phyloP scores from a whole-genome alignment of 2,329 filamentous ascomycete genomes.

The Colletotrichum sp. region DNA sequence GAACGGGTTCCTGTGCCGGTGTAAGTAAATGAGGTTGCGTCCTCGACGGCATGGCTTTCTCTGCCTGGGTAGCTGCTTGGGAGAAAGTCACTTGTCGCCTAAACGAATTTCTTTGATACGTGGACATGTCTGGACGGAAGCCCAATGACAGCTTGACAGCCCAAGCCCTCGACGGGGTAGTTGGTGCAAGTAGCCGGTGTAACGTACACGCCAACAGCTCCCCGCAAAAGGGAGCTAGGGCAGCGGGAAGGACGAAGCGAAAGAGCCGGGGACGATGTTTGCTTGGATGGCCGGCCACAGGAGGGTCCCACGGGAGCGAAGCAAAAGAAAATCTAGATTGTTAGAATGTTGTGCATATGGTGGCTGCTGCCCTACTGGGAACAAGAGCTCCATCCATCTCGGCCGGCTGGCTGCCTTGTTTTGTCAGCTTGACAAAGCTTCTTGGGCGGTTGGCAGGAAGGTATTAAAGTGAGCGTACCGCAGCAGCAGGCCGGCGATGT shows the following conservation, averaged over 20 bases:
- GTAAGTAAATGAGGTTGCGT: not conserved
- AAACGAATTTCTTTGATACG: not conserved
- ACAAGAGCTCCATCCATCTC: constrained; percentile 29
- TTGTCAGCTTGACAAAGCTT: constrained; percentile 21
- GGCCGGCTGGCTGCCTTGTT: constrained; percentile 32
- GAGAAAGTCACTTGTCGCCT: not conserved
- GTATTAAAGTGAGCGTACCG: not conserved
- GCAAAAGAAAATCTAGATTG: not conserved
- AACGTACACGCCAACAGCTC: not conserved
- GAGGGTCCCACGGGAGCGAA: not conserved
- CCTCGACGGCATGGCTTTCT: not conserved
- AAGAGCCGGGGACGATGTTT: not conserved
- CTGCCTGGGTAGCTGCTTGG: constrained; percentile 1
- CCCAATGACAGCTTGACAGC: not conserved
- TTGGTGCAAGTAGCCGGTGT: constrained; percentile 16
- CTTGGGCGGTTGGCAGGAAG: not conserved
- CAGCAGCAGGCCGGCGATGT: not conserved
- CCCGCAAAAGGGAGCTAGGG: not conserved
- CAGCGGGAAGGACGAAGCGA: constrained; percentile 1
- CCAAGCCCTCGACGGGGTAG: not conserved
- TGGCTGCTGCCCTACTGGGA: not conserved
- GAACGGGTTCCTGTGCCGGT: not conserved
- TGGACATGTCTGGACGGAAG: not conserved
- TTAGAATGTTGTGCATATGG: not conserved
- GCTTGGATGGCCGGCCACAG: not conserved